Conservation (phyloP, 805 yeast genomes). For the Dipodascopsis tothii region DNA sequence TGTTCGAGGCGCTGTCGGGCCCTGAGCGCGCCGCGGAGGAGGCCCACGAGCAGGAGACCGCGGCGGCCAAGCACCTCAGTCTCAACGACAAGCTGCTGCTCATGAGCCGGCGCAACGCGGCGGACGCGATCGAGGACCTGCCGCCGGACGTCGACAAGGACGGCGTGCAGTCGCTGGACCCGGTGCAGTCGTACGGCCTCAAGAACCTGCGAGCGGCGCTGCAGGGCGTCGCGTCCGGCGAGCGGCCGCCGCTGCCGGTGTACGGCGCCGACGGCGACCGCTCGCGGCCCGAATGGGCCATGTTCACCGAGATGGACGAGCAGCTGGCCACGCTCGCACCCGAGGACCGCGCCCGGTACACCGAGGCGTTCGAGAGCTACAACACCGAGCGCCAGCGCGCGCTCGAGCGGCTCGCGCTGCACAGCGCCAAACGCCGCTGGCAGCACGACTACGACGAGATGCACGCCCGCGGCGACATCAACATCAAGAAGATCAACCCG, state of each 20-base stretch:
- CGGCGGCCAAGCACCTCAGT: background rate
- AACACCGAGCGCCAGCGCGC: constrained; percentile 70
- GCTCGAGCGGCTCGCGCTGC: constrained; percentile 70
- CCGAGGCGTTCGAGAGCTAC: constrained; percentile 56
- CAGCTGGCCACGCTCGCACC: constrained; percentile 34
- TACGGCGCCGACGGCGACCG: constrained; percentile 4
- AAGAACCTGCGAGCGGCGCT: constrained; percentile 16
- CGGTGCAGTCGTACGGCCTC: constrained; percentile 18
- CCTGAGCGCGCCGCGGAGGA: background rate
- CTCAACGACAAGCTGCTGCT: background rate
- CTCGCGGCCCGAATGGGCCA: constrained; percentile 40
- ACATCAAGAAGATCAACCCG: constrained; percentile 56
- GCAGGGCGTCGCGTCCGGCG: constrained; percentile 10
- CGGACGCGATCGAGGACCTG: background rate
- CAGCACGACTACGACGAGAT: constrained; percentile 67
- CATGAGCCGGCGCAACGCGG: background rate
- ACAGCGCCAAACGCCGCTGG: constrained; percentile 87
- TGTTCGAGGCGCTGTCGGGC: background rate
- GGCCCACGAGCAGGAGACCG: constrained; percentile 1
- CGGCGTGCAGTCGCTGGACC: constrained; percentile 14
- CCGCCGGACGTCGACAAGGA: constrained; percentile 16
- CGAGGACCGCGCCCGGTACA: constrained; percentile 45
- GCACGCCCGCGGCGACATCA: constrained; percentile 47
- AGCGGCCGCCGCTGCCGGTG: constrained; percentile 13
- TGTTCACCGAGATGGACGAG: constrained; percentile 57